Percentiles rank a stretch among this genome's conserved stretches.
These are phyloP conservation scores for Tetrahymena malaccensis DNA, from an alignment of 73 alveolate genomes.

Conservation along the genomic window DNA sequence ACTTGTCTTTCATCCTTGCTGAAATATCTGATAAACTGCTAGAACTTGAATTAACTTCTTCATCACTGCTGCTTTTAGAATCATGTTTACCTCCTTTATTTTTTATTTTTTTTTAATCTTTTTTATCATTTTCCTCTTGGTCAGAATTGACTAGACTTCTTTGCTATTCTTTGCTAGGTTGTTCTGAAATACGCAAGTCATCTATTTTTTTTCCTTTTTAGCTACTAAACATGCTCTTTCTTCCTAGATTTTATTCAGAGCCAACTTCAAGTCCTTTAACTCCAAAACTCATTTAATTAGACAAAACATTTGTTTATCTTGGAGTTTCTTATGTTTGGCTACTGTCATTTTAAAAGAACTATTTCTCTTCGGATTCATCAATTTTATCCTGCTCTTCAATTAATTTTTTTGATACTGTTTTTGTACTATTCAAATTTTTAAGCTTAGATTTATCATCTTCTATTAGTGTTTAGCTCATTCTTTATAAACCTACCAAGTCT, in stretches of 20 bases:
- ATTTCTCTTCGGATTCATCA: not conserved
- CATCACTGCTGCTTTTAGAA: too few species aligned
- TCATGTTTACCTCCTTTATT: not conserved
- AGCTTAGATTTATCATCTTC: not conserved
- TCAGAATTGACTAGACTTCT: not conserved
- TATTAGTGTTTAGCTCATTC: not conserved
- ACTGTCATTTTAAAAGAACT: not conserved
- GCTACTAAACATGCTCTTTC: not conserved
- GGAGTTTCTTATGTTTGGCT: not conserved
- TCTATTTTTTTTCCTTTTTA: not conserved
- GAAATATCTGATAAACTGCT: not conserved
- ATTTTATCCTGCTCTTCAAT: not conserved
- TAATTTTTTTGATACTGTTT: not conserved
- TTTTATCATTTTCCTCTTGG: not conserved
- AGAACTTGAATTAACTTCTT: not conserved
- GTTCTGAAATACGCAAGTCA: not conserved
- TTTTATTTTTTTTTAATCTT: not conserved
- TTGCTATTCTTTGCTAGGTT: not conserved
- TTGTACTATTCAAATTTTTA: not conserved
- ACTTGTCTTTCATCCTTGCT: not conserved
- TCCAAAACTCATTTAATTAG: not conserved
- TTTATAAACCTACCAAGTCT: not conserved
- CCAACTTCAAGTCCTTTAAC: not conserved
- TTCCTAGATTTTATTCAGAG: not conserved
- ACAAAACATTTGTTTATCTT: not conserved